These are phyloP conservation scores for Globisporangium cylindrosporum DNA, from an alignment of 352 stramenopile genomes.

Conservation along the genomic window DNA sequence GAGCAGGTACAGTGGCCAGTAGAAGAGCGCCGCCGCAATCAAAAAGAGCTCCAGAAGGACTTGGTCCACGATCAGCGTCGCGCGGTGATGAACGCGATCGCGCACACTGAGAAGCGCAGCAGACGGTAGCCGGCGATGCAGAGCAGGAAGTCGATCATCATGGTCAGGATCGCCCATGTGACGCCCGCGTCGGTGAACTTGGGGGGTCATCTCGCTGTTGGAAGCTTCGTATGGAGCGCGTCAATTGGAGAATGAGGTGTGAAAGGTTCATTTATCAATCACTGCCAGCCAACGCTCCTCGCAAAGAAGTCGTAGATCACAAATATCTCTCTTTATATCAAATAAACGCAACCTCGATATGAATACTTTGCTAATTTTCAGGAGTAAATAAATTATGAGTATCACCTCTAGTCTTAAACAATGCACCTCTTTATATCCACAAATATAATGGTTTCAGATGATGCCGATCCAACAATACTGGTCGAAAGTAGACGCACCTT, in stretches of 20 bases:
- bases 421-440: background rate
- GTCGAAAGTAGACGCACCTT: background rate
- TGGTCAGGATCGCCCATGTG: background rate
- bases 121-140: background rate
- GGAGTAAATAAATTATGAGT: background rate
- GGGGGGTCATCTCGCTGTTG: background rate
- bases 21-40: background rate
- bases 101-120: background rate
- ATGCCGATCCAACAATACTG: background rate
- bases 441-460: background rate
- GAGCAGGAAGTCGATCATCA: background rate
- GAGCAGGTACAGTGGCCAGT: background rate
- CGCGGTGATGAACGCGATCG: background rate
- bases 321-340: too few species aligned
- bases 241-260: background rate
- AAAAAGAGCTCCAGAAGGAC: background rate
- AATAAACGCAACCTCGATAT: too few species aligned
- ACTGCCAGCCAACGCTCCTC: too few species aligned
- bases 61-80: background rate
- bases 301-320: too few species aligned
- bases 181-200: background rate
- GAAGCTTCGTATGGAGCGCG: background rate
- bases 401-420: background rate
- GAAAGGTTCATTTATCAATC: too few species aligned
- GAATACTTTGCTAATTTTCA: too few species aligned